Base-by-base conservation (phyloP, 2,329 filamentous ascomycete species). In the Alternaria sp. region DNA sequence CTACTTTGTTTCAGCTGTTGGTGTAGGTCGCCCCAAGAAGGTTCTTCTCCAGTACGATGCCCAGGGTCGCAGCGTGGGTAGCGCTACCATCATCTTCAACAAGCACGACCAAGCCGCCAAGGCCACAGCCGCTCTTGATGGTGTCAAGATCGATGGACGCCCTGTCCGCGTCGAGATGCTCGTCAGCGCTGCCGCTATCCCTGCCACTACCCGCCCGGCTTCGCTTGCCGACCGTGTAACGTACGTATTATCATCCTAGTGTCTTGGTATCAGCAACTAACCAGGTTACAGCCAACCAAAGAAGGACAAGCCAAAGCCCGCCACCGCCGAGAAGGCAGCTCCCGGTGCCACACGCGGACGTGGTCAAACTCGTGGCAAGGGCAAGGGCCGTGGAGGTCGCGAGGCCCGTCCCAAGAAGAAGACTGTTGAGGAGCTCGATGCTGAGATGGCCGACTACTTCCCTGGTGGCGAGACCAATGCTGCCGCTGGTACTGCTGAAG, bases 381-480 rank as follows among this genome's bases (percentile, higher is more conserved):
- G 81, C 84, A 83, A 82, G 64, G 75, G 70, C 16, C 74, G 74
- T 51, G 73, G 70, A 38, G 83, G 81, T 45, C 82, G 81, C 65
- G 80, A 81, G 71, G 85, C 85, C 80, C 86, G 84, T 64, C 83
- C 80, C 85, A 82, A 85, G 83, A 98, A 98, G 91, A 99, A 98
- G 92, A 97, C 93, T 0, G 89, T 91, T 1, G 94, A 97, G 78
- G 94, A 99, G 83, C 89, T 99, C 27, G 95, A 99, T 79, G 93
- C 92, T 5, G 95, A 99, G 80, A 99, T 99, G 95, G 90, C 89
- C 20, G 95, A 98, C 80, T 99, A 99, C 83, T 98, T 96, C 78
- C 88, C 85, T 54, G 77, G 78, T 30, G 81, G 76, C 50, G 76
- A 79, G 38, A 81, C 80, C 54, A 79, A 76, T 54, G 77, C 78